Evolutionary conservation across 768 basidiomycete species (phyloP), one percentile per base, ranked within the genome.

Genomic region (Cystobasidiopsis lactophilus): DNA sequence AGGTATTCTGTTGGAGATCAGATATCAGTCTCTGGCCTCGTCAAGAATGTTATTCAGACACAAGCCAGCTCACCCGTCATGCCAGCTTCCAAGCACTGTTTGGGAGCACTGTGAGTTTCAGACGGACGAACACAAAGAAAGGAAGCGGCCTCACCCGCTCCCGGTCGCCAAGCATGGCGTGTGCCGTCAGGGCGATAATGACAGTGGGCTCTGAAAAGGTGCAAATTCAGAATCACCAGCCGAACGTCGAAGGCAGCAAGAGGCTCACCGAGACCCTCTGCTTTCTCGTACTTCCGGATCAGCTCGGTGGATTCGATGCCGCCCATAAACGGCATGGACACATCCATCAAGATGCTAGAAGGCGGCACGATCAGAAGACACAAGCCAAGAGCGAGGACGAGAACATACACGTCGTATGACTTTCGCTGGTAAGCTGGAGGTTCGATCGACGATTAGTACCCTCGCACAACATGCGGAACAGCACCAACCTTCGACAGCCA

Each of bases 141-240:
- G 27, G 41, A 18, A 11, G 11, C 4, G n/a, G 16, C 49, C 62
- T 23, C 38, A 61, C 70, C 78, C 82, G 71, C 63, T 82, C 80
- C 43, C 79, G 72, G 60, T 81, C 80, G 60, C 86, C 86, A 60
- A 88, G 85, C 86, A 89, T 95, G 47, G 91, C 91, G 67, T 98
- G 91, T 2, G 91, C 91, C 1, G 93, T 96, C 38, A 98, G 71
- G 1, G 93, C 93, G 61, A 96, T 85, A 60, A 98, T 96, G 0
- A 93, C 91, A 5, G 78, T 85, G 2, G 78, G 74, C 16, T 75
- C 64, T 26, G 19, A 43, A n/a, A n/a, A n/a, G n/a, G n/a, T n/a
- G n/a, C n/a, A n/a, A n/a, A n/a, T n/a, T n/a, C n/a, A n/a, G n/a
- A n/a, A n/a, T n/a, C n/a, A n/a, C n/a, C n/a, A n/a, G n/a, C n/a